phyloP scores from a whole-genome alignment of 2,329 filamentous ascomycete genomes.

The Cladosporium phlei region DNA sequence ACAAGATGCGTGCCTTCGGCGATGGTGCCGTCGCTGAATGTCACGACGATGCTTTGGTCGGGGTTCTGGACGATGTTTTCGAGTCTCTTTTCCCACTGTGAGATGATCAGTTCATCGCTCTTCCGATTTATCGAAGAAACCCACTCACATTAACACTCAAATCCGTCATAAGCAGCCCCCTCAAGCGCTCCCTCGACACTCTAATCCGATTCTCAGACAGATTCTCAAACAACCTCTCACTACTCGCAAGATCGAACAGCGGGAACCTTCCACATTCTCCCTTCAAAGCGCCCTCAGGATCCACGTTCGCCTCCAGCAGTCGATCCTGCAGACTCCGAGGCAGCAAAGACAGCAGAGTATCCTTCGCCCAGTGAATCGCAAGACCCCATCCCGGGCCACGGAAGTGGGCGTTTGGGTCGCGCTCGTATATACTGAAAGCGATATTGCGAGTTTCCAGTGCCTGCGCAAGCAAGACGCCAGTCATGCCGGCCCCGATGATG shows the following conservation, averaged over 20 bases:
- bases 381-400: conserved; percentile 49
- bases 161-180: conserved; percentile 8
- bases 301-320: conserved; percentile 51
- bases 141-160: conserved; percentile 14
- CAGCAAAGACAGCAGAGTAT: conserved; percentile 48
- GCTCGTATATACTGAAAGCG: conserved; percentile 19
- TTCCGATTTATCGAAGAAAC: not conserved
- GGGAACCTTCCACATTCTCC: conserved; percentile 47
- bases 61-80: not conserved
- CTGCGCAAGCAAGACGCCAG: conserved; percentile 18
- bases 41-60: not conserved
- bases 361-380: conserved; percentile 59
- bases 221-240: conserved; percentile 27
- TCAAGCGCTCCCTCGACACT: conserved; percentile 13
- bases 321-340: conserved; percentile 43
- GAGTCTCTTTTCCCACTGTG: conserved; percentile 15
- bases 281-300: conserved; percentile 42
- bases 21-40: conserved; percentile 31
- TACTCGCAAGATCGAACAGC: conserved; percentile 52
- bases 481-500: conserved; percentile 21
- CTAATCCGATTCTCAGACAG: conserved; percentile 17
- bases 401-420: conserved; percentile 11
- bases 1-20: conserved; percentile 82
- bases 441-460: conserved; percentile 16
- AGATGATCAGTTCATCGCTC: not conserved